Base-by-base conservation (phyloP, 352 stramenopile species). In the Pythium folliculosum region DNA sequence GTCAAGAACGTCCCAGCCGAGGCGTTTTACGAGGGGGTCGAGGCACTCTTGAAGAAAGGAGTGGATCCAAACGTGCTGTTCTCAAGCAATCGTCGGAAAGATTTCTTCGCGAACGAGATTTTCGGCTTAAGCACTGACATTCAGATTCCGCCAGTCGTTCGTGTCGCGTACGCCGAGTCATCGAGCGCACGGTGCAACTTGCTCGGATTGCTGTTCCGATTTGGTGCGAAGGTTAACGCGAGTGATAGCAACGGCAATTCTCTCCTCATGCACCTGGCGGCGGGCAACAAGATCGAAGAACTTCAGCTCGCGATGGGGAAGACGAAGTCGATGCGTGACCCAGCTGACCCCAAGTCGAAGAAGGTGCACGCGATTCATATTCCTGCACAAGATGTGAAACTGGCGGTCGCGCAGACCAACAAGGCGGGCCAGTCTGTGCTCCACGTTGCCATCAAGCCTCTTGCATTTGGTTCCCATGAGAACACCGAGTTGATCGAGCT, bases 381-480 rank as follows among this genome's bases (percentile, higher is more conserved):
- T 17, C 69, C 78, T 10, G 32, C 74, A 1, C 25, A 40, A 0
- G 79, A 84, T 61, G 63, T 90, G 13, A 85, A 84, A 43, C 17
- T 45, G 8, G 79, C 81, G 6, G 55, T 93, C 14, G 57, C 43
- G 0, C 70, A 82, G 37, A 67, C 63, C 1, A 92, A 91, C 59
- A 25, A 63, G 5, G 35, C 52, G 10, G 82, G 84, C 0, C 69
- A 87, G 52, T 88, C 81, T 0, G 76, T 73, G 1, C 63, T 90
- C 30, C 86, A 92, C 54, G 67, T 89, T 27, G 82, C 78, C n/a
- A 74, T 94, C 8, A 77, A 86, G 38, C 80, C 86, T 16, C 66
- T 82, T 9, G 60, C 70, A 23, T 88, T 84, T 40, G 82, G 79
- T 1, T 92, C 86, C 0, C 90, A 83, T 66, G 86, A 94, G 58